These are phyloP conservation scores for Macrophomina tecta DNA, from an alignment of 2,329 filamentous ascomycete genomes.

Conservation along the genomic window DNA sequence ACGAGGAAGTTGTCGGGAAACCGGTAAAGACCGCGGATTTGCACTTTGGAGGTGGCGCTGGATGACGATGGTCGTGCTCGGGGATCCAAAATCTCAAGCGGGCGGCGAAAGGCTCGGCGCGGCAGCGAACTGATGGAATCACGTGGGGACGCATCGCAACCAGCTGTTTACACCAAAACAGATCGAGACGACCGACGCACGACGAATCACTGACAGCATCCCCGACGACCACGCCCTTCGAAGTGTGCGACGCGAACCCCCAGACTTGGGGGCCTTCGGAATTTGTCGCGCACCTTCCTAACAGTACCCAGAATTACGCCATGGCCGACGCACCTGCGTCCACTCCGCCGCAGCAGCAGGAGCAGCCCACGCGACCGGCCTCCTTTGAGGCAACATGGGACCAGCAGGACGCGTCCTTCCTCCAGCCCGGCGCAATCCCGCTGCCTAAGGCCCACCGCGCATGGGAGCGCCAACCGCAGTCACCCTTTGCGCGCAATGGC, in stretches of 20 bases:
- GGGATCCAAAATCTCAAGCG: constrained; percentile 31
- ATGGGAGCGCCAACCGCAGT: constrained; percentile 56
- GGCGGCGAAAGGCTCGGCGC: constrained; percentile 23
- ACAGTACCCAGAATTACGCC: background rate
- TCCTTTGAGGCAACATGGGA: constrained; percentile 41
- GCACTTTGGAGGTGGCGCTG: background rate
- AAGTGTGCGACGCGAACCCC: background rate
- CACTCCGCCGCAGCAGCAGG: constrained; percentile 29
- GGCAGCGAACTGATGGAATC: background rate
- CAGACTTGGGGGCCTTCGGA: background rate
- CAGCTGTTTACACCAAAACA: constrained; percentile 27
- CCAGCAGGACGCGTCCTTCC: constrained; percentile 47
- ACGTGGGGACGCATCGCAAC: constrained; percentile 9
- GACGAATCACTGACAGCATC: background rate
- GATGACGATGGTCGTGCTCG: constrained; percentile 19
- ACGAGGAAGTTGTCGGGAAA: background rate
- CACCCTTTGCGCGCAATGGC: constrained; percentile 44
- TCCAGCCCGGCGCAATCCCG: constrained; percentile 49
- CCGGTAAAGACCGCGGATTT: background rate
- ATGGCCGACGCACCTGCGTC: constrained; percentile 37
- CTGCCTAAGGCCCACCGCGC: constrained; percentile 52
- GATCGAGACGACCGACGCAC: background rate
- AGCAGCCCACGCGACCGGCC: constrained; percentile 39
- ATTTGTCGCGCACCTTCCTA: background rate
- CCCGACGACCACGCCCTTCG: background rate